Evolutionary conservation across 306 rosid genomes (phyloP).

Genomic region (Ormosia emarginata): DNA sequence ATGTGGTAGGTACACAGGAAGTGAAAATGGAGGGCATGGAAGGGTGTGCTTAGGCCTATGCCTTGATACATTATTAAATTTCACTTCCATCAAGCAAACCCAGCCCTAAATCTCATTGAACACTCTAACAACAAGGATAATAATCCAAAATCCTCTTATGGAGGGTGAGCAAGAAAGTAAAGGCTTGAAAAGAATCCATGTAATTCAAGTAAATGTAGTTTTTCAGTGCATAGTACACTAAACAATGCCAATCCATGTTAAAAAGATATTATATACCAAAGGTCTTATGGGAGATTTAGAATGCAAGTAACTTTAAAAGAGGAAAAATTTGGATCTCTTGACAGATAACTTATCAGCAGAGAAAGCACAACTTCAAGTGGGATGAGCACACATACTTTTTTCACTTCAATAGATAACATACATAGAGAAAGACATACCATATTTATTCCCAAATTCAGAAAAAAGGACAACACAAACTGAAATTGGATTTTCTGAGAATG

Average conservation of each 20-base stretch:
- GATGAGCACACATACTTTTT: too few relatives aligned
- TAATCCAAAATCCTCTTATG: neutral
- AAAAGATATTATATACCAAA: neutral
- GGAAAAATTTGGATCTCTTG: neutral
- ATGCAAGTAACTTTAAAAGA: neutral
- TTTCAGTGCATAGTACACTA: neutral
- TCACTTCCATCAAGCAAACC: neutral
- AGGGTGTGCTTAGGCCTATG: neutral
- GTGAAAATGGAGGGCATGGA: neutral
- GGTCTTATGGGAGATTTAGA: neutral
- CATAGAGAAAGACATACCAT: too few relatives aligned
- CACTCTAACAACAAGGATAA: neutral
- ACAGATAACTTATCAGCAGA: neutral
- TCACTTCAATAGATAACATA: too few relatives aligned
- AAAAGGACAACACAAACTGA: too few relatives aligned
- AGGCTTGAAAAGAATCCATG: neutral
- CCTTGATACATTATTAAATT: neutral
- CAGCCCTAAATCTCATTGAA: neutral
- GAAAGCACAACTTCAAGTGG: neutral
- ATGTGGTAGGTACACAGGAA: neutral
- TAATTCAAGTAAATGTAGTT: neutral
- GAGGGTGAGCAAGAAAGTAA: neutral
- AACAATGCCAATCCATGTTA: constrained; percentile 1
- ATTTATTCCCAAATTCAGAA: too few relatives aligned
- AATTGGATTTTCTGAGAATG: too few relatives aligned